Percentiles rank a stretch among this genome's conserved stretches.
Conservation (phyloP, 306 rosid species). For the Quillaja saponaria region DNA sequence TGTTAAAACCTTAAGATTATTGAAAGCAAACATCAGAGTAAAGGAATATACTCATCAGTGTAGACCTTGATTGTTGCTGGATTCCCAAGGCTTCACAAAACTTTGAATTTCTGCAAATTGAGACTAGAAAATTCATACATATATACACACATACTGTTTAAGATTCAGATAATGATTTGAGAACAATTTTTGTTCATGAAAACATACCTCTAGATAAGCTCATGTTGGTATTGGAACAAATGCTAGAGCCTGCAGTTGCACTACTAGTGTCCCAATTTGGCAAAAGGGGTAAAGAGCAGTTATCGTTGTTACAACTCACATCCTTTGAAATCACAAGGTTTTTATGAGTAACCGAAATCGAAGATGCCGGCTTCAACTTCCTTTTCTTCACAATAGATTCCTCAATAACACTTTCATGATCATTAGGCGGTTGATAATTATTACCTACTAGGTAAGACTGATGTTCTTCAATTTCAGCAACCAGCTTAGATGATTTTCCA, state of each 20-base stretch:
- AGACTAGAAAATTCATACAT: neutral
- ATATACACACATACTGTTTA: neutral
- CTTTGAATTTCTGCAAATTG: slow-evolving; percentile 34
- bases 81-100: slow-evolving; percentile 28
- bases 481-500: neutral
- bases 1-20: too few relatives aligned
- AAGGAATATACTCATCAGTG: neutral
- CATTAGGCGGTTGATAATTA: neutral
- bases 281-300: neutral
- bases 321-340: neutral
- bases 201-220: slow-evolving; percentile 33
- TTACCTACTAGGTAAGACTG: neutral
- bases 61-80: slow-evolving; percentile 21
- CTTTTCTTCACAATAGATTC: neutral
- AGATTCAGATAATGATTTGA: neutral
- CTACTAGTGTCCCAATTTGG: too few relatives aligned
- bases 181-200: neutral
- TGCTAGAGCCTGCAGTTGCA: slow-evolving; percentile 25
- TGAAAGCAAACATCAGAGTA: too few relatives aligned
- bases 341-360: neutral
- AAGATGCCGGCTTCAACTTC: neutral
- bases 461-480: neutral
- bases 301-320: neutral
- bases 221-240: slow-evolving; percentile 33
- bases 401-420: neutral